Base-by-base conservation (phyloP, 1,284 basidiomycete species). In the Naganishia sp. region DNA sequence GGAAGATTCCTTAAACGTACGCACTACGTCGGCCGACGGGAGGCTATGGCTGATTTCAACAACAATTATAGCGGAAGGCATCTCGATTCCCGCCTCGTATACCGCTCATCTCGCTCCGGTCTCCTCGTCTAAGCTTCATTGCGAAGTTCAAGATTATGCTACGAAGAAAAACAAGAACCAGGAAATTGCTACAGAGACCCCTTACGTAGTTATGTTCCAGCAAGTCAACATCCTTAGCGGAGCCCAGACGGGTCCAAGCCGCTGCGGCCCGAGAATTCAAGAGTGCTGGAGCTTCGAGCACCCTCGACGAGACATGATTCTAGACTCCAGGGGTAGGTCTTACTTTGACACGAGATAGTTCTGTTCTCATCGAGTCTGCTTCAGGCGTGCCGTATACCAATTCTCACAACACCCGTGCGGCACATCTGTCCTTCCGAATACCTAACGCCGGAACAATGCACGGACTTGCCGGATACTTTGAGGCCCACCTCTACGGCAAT, bases 211-310 rank as follows among this genome's bases (percentile, higher is more conserved):
- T 65, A 94, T 98, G 90, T 92, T 99, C 76, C 89, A 93, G 74
- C 90, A 92, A 23, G 89, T 91, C 69, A 94, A 93, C 72, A 85
- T 93, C 67, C 82, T 97, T 51, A 92, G 89, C 67, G 91, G 88
- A 23, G 83, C 39, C 84, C 86, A 63, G 74, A 84, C 60, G 81
- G 82, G 68, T 66, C 77, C 83, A 69, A 86, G 85, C 18, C 83
- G 85, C 56, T 92, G 90, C 78, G 90, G 90, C 9, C 85, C 88
- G 6, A 86, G 86, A 72, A 85, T 97, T 39, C 96, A 99, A 78
- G 91, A 94, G 72, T 96, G 94, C 73, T 99, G 96, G 96, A 88
- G 90, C 69, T 99, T 98, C 78, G 92, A 92, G 71, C 96, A 99
- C 81, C 94, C 94, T 0, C 82, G 90, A 67, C 84, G 85, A 60